phyloP scores from a whole-genome alignment of 2,329 filamentous ascomycete genomes.

The Beauveria rudraprayagi region DNA sequence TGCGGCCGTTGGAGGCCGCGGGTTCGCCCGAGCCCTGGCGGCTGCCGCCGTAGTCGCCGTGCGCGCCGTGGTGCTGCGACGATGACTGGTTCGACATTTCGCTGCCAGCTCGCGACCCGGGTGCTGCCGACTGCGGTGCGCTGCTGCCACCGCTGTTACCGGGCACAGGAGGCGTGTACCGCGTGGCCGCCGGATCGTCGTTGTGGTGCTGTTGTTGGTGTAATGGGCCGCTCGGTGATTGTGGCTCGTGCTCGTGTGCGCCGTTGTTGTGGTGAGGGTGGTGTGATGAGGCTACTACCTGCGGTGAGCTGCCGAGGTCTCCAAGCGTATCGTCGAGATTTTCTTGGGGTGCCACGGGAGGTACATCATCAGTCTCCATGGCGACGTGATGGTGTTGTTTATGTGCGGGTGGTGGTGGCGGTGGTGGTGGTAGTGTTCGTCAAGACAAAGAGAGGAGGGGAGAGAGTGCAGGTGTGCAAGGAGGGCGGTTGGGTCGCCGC shows the following conservation, averaged over 20 bases:
- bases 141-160: background rate
- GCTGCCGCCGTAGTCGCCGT: constrained; percentile 32
- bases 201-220: constrained; percentile 32
- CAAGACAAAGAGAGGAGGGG: background rate
- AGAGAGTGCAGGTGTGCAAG: background rate
- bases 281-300: constrained; percentile 21
- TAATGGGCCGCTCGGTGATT: constrained; percentile 38
- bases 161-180: constrained; percentile 32
- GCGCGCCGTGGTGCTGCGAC: constrained; percentile 22
- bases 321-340: constrained; percentile 42
- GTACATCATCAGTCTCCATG: constrained; percentile 9
- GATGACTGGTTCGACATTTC: constrained; percentile 38
- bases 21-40: constrained; percentile 31
- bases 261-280: constrained; percentile 21
- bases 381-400: constrained; percentile 10
- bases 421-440: background rate
- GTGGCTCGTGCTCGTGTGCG: constrained; percentile 37
- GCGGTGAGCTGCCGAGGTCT: constrained; percentile 40
- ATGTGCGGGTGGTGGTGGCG: background rate
- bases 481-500: constrained; percentile 5
- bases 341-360: constrained; percentile 22
- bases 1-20: constrained; percentile 40
- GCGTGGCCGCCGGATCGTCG: constrained; percentile 36
- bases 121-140: constrained; percentile 16
- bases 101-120: constrained; percentile 45